Evolutionary conservation across 331 rosid genomes (phyloP).

Genomic region (Quercus phellos): DNA sequence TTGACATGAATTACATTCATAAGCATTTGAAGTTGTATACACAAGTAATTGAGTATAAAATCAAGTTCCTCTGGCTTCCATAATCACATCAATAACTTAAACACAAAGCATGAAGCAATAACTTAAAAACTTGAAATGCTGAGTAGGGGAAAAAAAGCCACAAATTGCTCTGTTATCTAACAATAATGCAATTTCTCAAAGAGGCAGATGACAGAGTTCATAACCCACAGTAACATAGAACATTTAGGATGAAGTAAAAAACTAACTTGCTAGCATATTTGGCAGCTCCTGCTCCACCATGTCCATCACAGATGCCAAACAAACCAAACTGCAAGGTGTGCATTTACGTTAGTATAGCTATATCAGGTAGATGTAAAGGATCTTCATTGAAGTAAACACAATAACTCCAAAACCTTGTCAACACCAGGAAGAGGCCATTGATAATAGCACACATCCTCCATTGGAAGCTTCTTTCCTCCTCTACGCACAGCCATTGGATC

Average conservation of each 20-base stretch:
- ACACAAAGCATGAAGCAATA: neutral
- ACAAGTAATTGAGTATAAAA: neutral
- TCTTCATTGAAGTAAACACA: constrained; percentile 3
- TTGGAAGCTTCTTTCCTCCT: constrained; percentile 79
- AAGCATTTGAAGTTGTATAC: no score
- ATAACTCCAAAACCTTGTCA: constrained; percentile 57
- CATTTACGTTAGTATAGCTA: constrained; percentile 27
- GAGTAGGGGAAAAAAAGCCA: neutral
- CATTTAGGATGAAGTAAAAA: constrained; percentile 28
- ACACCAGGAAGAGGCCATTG: constrained; percentile 97
- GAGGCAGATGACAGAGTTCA: constrained; percentile 13
- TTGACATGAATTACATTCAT: no score
- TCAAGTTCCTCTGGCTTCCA: neutral
- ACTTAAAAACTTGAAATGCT: neutral
- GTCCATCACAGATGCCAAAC: constrained; percentile 92
- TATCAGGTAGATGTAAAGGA: constrained; percentile 20
- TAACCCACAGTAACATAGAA: neutral
- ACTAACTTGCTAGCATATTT: constrained; percentile 93
- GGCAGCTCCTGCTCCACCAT: constrained; percentile 91
- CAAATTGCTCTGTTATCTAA: neutral
- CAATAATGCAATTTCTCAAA: constrained; percentile 3
- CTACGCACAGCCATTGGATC: constrained; percentile 97
- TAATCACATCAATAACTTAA: neutral
- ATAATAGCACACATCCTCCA: constrained; percentile 93
- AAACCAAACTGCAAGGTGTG: constrained; percentile 79